These are phyloP conservation scores for Martiniozyma abietophila DNA, from an alignment of 805 yeast genomes.

Conservation along the genomic window DNA sequence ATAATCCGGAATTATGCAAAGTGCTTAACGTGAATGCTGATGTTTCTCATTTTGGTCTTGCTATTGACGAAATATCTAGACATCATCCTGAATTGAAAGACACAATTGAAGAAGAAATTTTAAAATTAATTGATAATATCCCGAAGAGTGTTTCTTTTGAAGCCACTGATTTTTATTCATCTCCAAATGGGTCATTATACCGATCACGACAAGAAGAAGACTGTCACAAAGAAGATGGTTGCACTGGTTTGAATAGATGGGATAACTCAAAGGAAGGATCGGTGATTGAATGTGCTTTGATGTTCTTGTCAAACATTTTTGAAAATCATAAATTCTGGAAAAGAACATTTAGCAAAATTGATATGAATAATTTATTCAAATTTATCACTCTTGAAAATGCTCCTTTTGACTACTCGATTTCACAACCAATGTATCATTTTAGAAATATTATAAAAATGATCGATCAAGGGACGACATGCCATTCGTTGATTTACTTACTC, in stretches of 20 bases:
- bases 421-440: slow-evolving; percentile 44
- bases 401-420: slow-evolving; percentile 53
- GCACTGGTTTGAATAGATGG: slow-evolving; percentile 39
- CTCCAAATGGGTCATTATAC: slow-evolving; percentile 32
- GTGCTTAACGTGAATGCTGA: slow-evolving; percentile 45
- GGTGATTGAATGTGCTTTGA: slow-evolving; percentile 40
- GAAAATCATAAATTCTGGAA: slow-evolving; percentile 44
- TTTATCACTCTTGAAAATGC: slow-evolving; percentile 41
- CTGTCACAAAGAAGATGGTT: slow-evolving; percentile 32
- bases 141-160: slow-evolving; percentile 32
- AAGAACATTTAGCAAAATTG: slow-evolving; percentile 29
- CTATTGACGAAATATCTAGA: slow-evolving; percentile 72
- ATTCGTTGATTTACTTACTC: slow-evolving; percentile 28
- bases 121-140: slow-evolving; percentile 34
- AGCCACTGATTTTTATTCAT: slow-evolving; percentile 36
- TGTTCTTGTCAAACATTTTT: slow-evolving; percentile 42
- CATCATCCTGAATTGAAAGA: slow-evolving; percentile 74
- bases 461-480: slow-evolving; percentile 45
- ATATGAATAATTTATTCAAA: slow-evolving; percentile 36
- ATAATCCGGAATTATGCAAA: slow-evolving; percentile 39
- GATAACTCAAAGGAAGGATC: slow-evolving; percentile 38
- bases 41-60: slow-evolving; percentile 49
- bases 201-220: slow-evolving; percentile 32
- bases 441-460: slow-evolving; percentile 46
- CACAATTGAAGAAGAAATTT: slow-evolving; percentile 40